These are phyloP conservation scores for Jackrogersella minutella DNA, from an alignment of 495 filamentous ascomycete species.

Conservation along the genomic window DNA sequence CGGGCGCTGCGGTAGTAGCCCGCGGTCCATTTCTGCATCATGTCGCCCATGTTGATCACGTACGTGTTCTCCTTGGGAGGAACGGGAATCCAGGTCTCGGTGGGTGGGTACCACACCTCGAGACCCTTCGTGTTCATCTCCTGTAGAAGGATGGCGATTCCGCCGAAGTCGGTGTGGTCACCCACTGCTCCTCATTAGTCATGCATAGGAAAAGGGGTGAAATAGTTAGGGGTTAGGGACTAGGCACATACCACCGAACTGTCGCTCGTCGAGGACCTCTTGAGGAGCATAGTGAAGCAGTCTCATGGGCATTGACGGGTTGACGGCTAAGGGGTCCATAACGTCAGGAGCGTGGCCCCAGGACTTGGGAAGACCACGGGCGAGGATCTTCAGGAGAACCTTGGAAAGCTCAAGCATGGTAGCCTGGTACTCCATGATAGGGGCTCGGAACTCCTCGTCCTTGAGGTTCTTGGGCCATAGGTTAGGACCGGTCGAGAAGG, in stretches of 20 bases:
- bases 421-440: constrained; percentile 59
- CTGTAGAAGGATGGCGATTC: constrained; percentile 55
- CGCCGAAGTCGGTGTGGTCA: constrained; percentile 49
- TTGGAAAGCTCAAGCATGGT: constrained; percentile 46
- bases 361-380: constrained; percentile 52
- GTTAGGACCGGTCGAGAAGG: constrained; percentile 57
- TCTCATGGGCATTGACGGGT: constrained; percentile 53
- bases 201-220: not conserved
- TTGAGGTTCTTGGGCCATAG: constrained; percentile 57
- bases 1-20: constrained; percentile 36
- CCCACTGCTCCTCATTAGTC: constrained; percentile 36
- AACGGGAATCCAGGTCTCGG: constrained; percentile 50
- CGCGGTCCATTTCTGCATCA: constrained; percentile 36
- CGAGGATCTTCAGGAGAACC: constrained; percentile 49
- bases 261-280: constrained; percentile 43
- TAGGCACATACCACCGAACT: constrained; percentile 49
- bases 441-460: constrained; percentile 54
- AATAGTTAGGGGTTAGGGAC: not conserved
- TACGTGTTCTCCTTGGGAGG: constrained; percentile 49
- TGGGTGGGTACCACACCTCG: constrained; percentile 52
- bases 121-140: constrained; percentile 52
- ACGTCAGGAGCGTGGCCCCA: constrained; percentile 48
- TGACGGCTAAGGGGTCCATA: constrained; percentile 55
- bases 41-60: constrained; percentile 58
- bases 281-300: constrained; percentile 56